Base-by-base conservation (phyloP, 257 asterid species). In the Coffea canephora region DNA sequence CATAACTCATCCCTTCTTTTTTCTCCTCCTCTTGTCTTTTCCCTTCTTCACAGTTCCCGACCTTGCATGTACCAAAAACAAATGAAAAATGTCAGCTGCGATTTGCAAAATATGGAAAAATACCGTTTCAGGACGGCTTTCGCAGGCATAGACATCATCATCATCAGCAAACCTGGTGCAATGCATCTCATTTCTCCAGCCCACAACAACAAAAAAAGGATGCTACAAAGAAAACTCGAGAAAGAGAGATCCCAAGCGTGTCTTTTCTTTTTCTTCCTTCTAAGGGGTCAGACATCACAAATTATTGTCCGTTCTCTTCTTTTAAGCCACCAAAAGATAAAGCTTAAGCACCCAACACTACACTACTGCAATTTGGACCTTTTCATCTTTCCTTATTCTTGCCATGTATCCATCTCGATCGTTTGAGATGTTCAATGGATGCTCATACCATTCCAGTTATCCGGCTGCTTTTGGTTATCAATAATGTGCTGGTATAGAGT, bases 311-410 rank as follows among this genome's bases (percentile, higher is more conserved):
- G 13, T 65, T 39, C 61, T 80, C 79, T 36, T 80, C 78, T 73
- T 80, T 73, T 73, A 49, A 80, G 79, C 75, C 48, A 65, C 80
- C 69, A 68, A 39, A 39, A 57, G 21, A 15, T 27, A 69, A 43
- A 69, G 75, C 59, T 50, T 18, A 59, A 19, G n/a, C 59, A n/a
- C 61, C 36, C 57, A 50, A n/a, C 66, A 19, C 18, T 52, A n/a
- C 66, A 19, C 18, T 52, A 13, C 19, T 21, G n/a, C 34, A 31
- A 31, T 69, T 78, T 57, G 46, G 55, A 52, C 69, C 77, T 70
- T 39, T 78, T 13, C 14, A 41, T 41, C 50, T 46, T 43, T 41
- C 50, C 21, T 43, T 74, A 19, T 59, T 67, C 66, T 71, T 55
- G 43, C 11, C 59, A 52, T 55, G 19, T 79, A 43, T 61, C 52